These are phyloP conservation scores for Plectranthus barbatus DNA, from an alignment of 257 asterid species.

Conservation along the genomic window DNA sequence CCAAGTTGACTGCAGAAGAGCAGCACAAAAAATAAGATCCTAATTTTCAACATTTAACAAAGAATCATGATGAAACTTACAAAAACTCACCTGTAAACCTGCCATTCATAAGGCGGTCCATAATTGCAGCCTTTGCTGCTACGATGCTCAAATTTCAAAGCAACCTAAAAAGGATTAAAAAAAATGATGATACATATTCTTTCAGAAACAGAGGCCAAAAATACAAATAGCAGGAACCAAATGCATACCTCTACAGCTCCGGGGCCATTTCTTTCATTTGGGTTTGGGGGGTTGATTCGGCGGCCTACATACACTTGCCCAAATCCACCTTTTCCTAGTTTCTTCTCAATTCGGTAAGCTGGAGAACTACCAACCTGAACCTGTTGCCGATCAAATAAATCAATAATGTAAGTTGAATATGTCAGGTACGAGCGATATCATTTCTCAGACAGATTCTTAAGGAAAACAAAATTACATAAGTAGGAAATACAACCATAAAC, in stretches of 20 bases:
- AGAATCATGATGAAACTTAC: neutral
- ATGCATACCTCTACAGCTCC: constrained; percentile 68
- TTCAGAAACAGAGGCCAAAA: neutral
- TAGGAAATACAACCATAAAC: neutral
- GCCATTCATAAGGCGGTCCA: constrained; percentile 88
- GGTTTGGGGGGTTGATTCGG: constrained; percentile 53
- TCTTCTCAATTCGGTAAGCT: constrained; percentile 51
- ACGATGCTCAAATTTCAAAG: constrained; percentile 75
- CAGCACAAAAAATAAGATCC: neutral
- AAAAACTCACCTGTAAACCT: constrained; percentile 53
- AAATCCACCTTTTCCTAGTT: constrained; percentile 94
- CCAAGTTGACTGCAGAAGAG: constrained; percentile 45
- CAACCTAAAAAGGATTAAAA: constrained; percentile 44
- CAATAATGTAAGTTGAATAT: neutral
- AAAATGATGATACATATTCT: neutral
- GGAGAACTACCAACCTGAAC: constrained; percentile 93
- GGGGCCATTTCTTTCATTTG: constrained; percentile 68
- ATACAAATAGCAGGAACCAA: neutral
- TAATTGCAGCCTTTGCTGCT: constrained; percentile 83
- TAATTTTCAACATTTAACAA: neutral
- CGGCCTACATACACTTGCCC: constrained; percentile 96
- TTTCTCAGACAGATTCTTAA: neutral
- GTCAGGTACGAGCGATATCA: neutral
- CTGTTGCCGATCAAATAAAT: constrained; percentile 31
- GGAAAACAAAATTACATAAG: neutral